A percentile compares a stretch with the other conserved stretches of the same genome.
Conservation (phyloP, 2,329 filamentous ascomycete genomes). For the Sclerotinia subarctica region DNA sequence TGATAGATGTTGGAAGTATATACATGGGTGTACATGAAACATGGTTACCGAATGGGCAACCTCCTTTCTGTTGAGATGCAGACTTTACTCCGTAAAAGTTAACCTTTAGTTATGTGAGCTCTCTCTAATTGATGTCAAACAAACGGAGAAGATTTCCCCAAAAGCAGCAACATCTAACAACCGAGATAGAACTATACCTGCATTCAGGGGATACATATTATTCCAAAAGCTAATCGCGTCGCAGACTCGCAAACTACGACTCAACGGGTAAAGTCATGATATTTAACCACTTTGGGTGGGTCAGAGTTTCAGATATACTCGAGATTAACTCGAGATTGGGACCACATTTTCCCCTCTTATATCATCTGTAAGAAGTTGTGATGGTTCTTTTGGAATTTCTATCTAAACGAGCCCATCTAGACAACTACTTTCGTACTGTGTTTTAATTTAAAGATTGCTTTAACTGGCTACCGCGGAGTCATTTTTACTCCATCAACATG, state of each 20-base stretch:
- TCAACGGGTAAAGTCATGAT: neutral
- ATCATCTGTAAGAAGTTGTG: neutral
- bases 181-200: neutral
- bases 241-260: neutral
- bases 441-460: neutral
- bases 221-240: neutral
- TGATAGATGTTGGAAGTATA: neutral
- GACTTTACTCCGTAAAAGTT: neutral
- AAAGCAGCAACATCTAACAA: constrained; percentile 1
- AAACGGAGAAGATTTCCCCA: neutral
- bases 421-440: neutral
- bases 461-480: neutral
- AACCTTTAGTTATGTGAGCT: neutral
- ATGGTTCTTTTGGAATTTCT: neutral
- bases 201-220: neutral
- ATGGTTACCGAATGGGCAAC: neutral
- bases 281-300: neutral
- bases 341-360: constrained; percentile 3
- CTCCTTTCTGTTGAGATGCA: constrained; percentile 1
- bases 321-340: neutral
- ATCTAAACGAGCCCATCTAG: neutral
- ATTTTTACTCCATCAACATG: neutral
- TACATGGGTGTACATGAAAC: neutral
- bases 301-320: neutral
- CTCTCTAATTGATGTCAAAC: neutral